These are phyloP conservation scores for Arthrinium puccinioides DNA, from an alignment of 2,329 filamentous ascomycete genomes.

Conservation along the genomic window DNA sequence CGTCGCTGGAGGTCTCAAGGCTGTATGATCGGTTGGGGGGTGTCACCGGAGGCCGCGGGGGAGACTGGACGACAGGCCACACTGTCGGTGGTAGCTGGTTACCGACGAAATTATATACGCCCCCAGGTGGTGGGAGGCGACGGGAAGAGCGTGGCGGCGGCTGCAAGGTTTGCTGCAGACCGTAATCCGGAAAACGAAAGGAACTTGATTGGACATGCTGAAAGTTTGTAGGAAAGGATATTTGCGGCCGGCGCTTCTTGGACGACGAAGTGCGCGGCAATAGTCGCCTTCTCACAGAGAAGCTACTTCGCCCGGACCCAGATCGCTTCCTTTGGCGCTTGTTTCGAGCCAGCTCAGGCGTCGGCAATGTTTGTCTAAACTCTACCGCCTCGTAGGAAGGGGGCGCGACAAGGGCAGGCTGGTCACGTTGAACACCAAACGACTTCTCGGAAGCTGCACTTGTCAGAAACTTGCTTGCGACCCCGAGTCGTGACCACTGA, in stretches of 20 bases:
- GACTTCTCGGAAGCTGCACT: constrained; percentile 21
- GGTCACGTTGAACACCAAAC: constrained; percentile 28
- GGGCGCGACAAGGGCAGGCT: constrained; percentile 28
- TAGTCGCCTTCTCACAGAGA: constrained; percentile 39
- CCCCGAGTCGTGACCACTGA: background rate
- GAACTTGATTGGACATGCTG: constrained; percentile 43
- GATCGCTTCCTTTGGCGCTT: constrained; percentile 24
- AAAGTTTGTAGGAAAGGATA: constrained; percentile 54
- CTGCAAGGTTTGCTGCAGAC: constrained; percentile 14
- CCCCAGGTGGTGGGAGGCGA: too few relatives aligned
- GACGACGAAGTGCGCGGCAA: constrained; percentile 14
- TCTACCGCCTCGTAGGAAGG: constrained; percentile 20
- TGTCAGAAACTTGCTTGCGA: background rate
- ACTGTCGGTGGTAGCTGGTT: too few relatives aligned
- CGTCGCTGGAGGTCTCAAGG: constrained; percentile 23
- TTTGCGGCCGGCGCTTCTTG: constrained; percentile 43
- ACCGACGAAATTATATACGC: too few relatives aligned
- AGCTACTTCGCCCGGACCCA: constrained; percentile 30
- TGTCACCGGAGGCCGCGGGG: constrained; percentile 24
- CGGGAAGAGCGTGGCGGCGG: constrained; percentile 31
- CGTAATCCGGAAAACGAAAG: constrained; percentile 18
- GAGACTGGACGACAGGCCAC: too few relatives aligned
- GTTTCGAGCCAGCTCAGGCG: constrained; percentile 25
- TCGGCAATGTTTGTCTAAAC: constrained; percentile 7
- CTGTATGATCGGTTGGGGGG: constrained; percentile 32